Conservation (phyloP, 768 basidiomycete genomes). For the Sporobolomyces roseus region DNA sequence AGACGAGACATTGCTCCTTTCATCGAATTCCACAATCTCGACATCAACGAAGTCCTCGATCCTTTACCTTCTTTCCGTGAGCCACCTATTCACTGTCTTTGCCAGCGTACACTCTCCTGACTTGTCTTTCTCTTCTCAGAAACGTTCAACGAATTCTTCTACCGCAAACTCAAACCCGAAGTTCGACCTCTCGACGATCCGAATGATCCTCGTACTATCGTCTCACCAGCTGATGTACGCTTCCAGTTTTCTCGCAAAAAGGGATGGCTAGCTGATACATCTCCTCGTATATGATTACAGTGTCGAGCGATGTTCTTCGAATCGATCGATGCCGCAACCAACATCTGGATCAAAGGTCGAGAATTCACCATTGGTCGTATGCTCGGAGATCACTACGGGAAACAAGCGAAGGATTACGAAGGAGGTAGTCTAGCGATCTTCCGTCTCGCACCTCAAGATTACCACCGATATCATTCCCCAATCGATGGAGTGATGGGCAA, state of each 20-base stretch:
- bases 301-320: constrained; percentile 95
- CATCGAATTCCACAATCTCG: constrained; percentile 81
- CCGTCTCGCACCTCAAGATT: constrained; percentile 80
- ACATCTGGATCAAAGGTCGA: constrained; percentile 93
- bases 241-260: neutral
- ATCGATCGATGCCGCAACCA: constrained; percentile 75
- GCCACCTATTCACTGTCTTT: constrained; percentile 45
- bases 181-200: constrained; percentile 72
- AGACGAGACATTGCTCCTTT: constrained; percentile 78
- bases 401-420: constrained; percentile 64
- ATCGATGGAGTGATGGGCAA: constrained; percentile 78
- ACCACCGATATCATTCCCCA: constrained; percentile 72
- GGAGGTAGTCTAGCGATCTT: constrained; percentile 87
- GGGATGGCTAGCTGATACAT: too few species aligned
- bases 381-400: constrained; percentile 71
- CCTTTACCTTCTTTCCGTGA: constrained; percentile 77
- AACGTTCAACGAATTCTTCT: constrained; percentile 69
- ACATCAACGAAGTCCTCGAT: constrained; percentile 74
- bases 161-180: constrained; percentile 75
- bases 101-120: neutral
- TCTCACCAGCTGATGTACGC: constrained; percentile 73
- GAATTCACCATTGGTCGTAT: constrained; percentile 79
- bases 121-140: constrained; percentile 48
- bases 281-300: too few species aligned
- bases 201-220: constrained; percentile 70